These are phyloP conservation scores for Ophiostoma tasmaniense DNA, from an alignment of 2,329 filamentous ascomycete genomes.

Conservation along the genomic window DNA sequence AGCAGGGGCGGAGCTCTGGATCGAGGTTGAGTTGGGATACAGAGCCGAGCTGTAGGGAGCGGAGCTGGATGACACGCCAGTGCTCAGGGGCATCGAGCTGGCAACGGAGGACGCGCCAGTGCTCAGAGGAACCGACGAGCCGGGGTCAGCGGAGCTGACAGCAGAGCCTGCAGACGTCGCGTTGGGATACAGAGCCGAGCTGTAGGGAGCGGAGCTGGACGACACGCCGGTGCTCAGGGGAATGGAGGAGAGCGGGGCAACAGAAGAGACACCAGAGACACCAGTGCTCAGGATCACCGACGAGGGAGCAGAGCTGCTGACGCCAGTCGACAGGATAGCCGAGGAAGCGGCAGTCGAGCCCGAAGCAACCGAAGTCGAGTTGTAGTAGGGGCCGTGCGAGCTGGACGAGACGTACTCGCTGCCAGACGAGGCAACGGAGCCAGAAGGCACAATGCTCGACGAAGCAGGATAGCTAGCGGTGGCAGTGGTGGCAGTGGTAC, in stretches of 20 bases:
- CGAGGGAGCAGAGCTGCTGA: neutral
- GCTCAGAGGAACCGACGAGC: neutral
- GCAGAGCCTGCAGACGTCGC: neutral
- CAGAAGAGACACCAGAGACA: neutral
- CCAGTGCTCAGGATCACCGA: neutral
- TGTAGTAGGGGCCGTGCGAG: neutral
- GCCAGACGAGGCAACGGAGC: neutral
- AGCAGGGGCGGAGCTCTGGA: neutral
- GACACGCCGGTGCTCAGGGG: neutral
- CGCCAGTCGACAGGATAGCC: neutral
- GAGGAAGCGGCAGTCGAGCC: neutral
- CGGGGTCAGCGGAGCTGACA: neutral
- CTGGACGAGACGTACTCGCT: neutral
- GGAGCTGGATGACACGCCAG: neutral
- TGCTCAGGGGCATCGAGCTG: neutral
- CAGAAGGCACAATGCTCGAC: neutral
- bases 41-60: neutral
- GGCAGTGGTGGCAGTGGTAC: neutral
- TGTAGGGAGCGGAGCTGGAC: neutral
- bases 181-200: neutral
- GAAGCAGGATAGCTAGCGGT: neutral
- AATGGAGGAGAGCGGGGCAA: neutral
- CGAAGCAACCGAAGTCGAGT: neutral
- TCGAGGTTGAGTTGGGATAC: neutral
- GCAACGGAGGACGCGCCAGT: neutral